Evolutionary conservation across 169 alveolate species (phyloP).

Genomic region (Ichthyophthirius multifiliis): DNA sequence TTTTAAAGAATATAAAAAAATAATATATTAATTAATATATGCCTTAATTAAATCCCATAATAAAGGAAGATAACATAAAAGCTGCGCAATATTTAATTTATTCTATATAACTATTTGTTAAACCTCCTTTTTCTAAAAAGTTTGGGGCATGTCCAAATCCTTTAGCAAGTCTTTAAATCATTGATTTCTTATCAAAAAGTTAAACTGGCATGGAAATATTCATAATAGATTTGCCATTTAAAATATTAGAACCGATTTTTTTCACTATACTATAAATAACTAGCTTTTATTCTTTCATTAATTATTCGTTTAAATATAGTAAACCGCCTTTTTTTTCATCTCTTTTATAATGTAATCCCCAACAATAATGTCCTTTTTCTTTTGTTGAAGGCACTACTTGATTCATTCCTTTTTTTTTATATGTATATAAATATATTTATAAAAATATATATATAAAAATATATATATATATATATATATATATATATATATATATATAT

Average conservation of each 20-base stretch:
- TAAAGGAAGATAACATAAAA: slow-evolving; percentile 13
- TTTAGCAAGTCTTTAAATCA: slow-evolving; percentile 67
- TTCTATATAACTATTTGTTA: slow-evolving; percentile 40
- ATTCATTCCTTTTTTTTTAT: slow-evolving; percentile 5
- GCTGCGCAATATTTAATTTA: slow-evolving; percentile 20
- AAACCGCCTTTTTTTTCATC: slow-evolving; percentile 28
- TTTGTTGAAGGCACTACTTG: neutral
- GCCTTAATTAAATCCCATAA: slow-evolving; percentile 20
- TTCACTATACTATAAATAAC: slow-evolving; percentile 49
- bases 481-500: too few species aligned
- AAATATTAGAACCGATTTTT: slow-evolving; percentile 59
- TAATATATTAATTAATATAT: neutral
- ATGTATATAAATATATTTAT: neutral
- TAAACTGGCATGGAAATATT: slow-evolving; percentile 65
- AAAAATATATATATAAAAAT: neutral
- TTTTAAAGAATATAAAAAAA: slow-evolving; percentile 35
- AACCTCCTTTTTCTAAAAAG: slow-evolving; percentile 45
- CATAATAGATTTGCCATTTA: slow-evolving; percentile 67
- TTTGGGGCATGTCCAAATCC: slow-evolving; percentile 61
- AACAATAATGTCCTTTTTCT: slow-evolving; percentile 34
- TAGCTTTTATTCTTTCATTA: slow-evolving; percentile 38
- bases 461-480: neutral
- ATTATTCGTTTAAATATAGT: slow-evolving; percentile 38
- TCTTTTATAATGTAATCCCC: slow-evolving; percentile 6
- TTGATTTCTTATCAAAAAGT: slow-evolving; percentile 66